Conservation (phyloP, 768 basidiomycete genomes). For the Boletus rex-veris region DNA sequence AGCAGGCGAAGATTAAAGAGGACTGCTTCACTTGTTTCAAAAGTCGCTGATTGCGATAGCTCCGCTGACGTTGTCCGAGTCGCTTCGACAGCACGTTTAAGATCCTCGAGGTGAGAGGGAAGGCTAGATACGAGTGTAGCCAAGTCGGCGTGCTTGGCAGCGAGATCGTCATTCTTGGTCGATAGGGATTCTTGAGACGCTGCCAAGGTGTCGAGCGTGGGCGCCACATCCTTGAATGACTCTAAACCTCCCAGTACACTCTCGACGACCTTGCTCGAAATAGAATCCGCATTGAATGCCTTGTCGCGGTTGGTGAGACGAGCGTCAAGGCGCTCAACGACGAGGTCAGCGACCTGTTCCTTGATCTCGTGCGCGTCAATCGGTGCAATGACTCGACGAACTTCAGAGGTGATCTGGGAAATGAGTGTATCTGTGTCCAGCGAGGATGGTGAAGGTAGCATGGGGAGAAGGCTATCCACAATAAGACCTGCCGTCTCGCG, state of each 20-base stretch:
- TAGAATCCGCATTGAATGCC: conserved; percentile 55
- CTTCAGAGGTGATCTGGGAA: conserved; percentile 60
- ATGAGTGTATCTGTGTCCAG: conserved; percentile 56
- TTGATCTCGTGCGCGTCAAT: conserved; percentile 85
- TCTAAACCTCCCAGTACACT: conserved; percentile 44
- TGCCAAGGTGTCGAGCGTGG: conserved; percentile 39
- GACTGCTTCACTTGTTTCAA: conserved; percentile 22
- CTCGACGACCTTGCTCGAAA: conserved; percentile 55
- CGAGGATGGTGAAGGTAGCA: conserved; percentile 47
- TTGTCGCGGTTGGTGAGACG: conserved; percentile 77
- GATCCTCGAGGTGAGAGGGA: conserved; percentile 43
- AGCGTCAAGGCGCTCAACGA: conserved; percentile 81
- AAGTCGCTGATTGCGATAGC: conserved; percentile 14
- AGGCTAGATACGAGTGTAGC: conserved; percentile 43
- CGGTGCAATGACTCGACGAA: conserved; percentile 67
- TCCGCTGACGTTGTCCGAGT: conserved; percentile 23
- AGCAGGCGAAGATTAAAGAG: conserved; percentile 41
- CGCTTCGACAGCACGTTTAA: conserved; percentile 41
- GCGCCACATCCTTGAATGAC: conserved; percentile 39
- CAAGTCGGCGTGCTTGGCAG: conserved; percentile 40
- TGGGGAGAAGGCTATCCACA: conserved; percentile 64
- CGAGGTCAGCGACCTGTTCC: conserved; percentile 85
- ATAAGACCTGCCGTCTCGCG: conserved; percentile 83
- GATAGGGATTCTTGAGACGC: conserved; percentile 42
- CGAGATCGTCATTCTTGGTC: conserved; percentile 37